Conservation (phyloP, 1,284 basidiomycete genomes). For the Ceratobasidium sp. region DNA sequence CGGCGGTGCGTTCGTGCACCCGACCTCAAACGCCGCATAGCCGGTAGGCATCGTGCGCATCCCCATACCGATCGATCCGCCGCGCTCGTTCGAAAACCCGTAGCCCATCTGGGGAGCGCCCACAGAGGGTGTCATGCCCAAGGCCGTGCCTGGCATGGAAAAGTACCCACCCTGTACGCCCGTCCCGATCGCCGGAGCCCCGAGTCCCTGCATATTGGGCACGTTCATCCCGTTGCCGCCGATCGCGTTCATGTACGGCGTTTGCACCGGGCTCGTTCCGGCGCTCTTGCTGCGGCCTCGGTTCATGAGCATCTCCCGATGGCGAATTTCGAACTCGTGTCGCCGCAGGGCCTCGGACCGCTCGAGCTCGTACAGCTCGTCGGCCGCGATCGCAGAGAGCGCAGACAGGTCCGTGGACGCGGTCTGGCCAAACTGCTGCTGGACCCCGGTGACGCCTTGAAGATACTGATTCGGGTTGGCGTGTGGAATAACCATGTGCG, state of each 20-base stretch:
- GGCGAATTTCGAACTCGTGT: slow-evolving; percentile 85
- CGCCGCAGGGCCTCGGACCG: slow-evolving; percentile 82
- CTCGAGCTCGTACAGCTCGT: slow-evolving; percentile 87
- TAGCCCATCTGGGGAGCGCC: slow-evolving; percentile 40
- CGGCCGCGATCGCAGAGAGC: slow-evolving; percentile 82
- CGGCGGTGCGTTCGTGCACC: slow-evolving; percentile 54
- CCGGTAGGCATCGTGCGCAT: slow-evolving; percentile 14
- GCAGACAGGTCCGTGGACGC: slow-evolving; percentile 56
- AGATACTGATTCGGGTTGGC: not conserved
- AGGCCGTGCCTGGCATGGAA: slow-evolving; percentile 37
- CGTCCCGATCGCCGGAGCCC: slow-evolving; percentile 11
- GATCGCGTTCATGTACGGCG: slow-evolving; percentile 54
- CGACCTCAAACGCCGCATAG: slow-evolving; percentile 5
- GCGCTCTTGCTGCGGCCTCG: slow-evolving; percentile 68
- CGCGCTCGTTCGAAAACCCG: slow-evolving; percentile 39
- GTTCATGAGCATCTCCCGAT: slow-evolving; percentile 58
- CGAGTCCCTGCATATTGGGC: slow-evolving; percentile 24
- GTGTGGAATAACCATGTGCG: slow-evolving; percentile 30
- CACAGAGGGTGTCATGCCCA: slow-evolving; percentile 30
- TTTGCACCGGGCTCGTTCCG: slow-evolving; percentile 72
- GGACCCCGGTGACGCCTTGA: slow-evolving; percentile 6
- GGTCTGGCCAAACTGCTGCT: not conserved
- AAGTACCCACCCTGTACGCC: slow-evolving; percentile 36
- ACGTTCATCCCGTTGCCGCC: slow-evolving; percentile 33
- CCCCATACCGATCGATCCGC: slow-evolving; percentile 21